Evolutionary conservation across 371 early-diverging fungal species (phyloP), one percentile per base, ranked within the genome.

Genomic region (Zopfochytrium polystomum): DNA sequence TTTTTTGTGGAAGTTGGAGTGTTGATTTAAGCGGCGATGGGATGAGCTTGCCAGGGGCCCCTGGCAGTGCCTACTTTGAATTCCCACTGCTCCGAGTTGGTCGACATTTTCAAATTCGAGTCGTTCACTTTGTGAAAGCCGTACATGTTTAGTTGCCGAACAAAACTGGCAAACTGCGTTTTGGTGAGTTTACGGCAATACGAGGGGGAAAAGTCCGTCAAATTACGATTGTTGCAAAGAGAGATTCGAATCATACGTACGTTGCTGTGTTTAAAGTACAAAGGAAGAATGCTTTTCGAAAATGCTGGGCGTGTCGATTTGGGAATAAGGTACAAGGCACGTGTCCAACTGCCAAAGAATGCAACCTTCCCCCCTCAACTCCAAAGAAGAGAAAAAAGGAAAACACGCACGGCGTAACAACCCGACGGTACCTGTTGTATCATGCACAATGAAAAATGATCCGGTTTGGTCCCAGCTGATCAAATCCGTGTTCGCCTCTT

Each of bases 61-160:
- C 31, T 32, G 42, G 11, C 26, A 23, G 0, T 29, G 7, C 22
- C 0, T 53, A 71, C 71, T 63, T 80, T 78, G 65, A 86, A 86
- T 60, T 86, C 87, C 87, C 87, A 86, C n/a, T 80, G 80, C 54
- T 86, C 84, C 38, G 75, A 80, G 52, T 72, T 78, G 43, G 72
- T 77, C 18, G 81, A 60, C 27, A 80, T 78, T 22, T 82, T 80
- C 53, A 82, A 84, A 52, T 83, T 80, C 64, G 84, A 73, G 53
- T 85, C 83, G 55, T 84, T 84, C n/a, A 84, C 81, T 70, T 81
- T 84, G 77, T 93, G 91, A 71, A 97, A 95, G 60, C 89, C 97
- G 63, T 97, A 97, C 75, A 91, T 97, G 78, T 97, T 97, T 3
- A 97, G 81, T 67, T 97, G 98, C 31, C 98, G 85, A 20, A 95